Conservation (phyloP, 176 grass and related monocot genomes). For the Saccharum officinarum region DNA sequence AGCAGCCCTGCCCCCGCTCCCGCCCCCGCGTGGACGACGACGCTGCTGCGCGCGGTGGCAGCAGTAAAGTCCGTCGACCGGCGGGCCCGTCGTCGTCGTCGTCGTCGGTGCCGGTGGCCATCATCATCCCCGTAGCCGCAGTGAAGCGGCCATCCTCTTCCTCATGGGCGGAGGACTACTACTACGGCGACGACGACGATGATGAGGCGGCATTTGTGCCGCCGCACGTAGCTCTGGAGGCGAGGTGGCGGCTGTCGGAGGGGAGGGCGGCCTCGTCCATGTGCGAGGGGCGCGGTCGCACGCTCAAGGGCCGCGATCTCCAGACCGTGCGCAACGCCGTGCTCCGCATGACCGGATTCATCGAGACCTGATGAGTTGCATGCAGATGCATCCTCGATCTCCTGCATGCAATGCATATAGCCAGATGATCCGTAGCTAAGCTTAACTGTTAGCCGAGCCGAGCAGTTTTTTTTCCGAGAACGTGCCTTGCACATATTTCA, state of each 20-base stretch:
- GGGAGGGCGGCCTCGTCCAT: constrained; percentile 28
- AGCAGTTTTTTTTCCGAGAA: neutral
- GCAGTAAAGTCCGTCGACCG: neutral
- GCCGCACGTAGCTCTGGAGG: neutral
- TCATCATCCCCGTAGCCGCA: neutral
- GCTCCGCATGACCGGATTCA: constrained; percentile 61
- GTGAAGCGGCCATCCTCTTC: neutral
- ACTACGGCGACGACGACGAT: neutral
- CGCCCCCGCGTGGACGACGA: neutral
- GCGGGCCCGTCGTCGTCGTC: neutral
- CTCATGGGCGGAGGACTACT: neutral
- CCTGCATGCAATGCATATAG: neutral
- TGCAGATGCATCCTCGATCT: neutral
- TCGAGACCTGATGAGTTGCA: constrained; percentile 34
- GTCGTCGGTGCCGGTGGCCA: neutral
- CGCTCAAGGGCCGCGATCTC: constrained; percentile 68
- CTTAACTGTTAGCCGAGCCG: neutral
- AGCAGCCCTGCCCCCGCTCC: neutral
- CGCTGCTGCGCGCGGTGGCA: neutral
- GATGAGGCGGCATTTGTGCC: neutral
- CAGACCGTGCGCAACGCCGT: constrained; percentile 45
- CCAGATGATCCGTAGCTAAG: neutral
- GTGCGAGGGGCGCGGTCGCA: constrained; percentile 60
- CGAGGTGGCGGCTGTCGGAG: neutral
- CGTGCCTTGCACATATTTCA: no score